These are phyloP conservation scores for Globisporangium perplexum DNA, from an alignment of 352 stramenopile species.

Conservation along the genomic window DNA sequence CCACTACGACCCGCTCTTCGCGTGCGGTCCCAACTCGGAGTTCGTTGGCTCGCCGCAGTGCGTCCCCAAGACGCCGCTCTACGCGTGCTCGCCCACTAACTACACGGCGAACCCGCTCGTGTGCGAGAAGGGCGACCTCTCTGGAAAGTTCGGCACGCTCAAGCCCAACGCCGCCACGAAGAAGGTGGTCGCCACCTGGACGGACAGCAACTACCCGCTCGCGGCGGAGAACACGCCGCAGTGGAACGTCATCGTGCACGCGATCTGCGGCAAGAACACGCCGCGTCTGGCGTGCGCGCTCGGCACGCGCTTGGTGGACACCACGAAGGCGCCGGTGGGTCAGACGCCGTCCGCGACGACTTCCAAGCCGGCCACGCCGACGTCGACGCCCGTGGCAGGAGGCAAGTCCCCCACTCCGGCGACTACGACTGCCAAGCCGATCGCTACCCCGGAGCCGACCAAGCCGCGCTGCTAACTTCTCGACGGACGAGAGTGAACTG, in stretches of 20 bases:
- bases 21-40: constrained; percentile 49
- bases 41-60: constrained; percentile 33
- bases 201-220: constrained; percentile 18
- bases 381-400: not conserved
- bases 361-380: not conserved
- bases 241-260: constrained; percentile 37
- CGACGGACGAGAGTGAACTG: not conserved
- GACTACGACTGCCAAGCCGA: not conserved
- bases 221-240: constrained; percentile 19
- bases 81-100: constrained; percentile 31
- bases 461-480: not conserved
- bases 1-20: constrained; percentile 53
- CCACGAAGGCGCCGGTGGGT: not conserved
- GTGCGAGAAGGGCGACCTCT: constrained; percentile 56
- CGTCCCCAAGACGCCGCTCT: constrained; percentile 24
- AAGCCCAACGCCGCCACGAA: constrained; percentile 16
- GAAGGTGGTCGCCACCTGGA: constrained; percentile 6
- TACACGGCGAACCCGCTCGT: constrained; percentile 28
- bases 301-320: not conserved
- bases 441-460: too few species aligned
- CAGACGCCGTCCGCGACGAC: not conserved
- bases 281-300: constrained; percentile 29
- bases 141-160: constrained; percentile 41
- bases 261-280: constrained; percentile 22
- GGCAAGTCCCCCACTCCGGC: not conserved